Percentiles rank a stretch among this genome's conserved stretches.
These are phyloP conservation scores for Cercophora newfieldiana DNA, from an alignment of 495 filamentous ascomycete species.

Conservation along the genomic window DNA sequence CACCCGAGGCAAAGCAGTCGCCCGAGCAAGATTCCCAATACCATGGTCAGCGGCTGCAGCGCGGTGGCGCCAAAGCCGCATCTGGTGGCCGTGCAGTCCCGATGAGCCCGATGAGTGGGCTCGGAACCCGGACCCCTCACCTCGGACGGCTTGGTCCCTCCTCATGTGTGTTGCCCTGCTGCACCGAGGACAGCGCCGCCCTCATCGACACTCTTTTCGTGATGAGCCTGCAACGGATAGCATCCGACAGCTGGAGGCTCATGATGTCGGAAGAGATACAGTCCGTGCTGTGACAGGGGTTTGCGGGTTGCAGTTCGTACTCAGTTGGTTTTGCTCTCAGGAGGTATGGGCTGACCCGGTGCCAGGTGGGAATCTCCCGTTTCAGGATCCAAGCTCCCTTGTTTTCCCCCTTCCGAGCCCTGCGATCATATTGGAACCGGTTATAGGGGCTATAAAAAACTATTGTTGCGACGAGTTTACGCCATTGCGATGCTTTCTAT, in stretches of 20 bases:
- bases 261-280: conserved; percentile 5
- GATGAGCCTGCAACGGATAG: background rate
- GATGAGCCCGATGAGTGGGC: background rate
- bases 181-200: background rate
- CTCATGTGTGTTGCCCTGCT: background rate
- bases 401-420: background rate
- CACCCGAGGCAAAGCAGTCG: background rate
- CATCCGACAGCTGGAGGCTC: background rate
- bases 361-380: conserved; percentile 12
- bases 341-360: background rate
- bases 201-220: background rate
- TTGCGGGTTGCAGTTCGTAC: background rate
- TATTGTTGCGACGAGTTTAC: background rate
- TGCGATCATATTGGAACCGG: background rate
- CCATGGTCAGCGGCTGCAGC: conserved; percentile 22
- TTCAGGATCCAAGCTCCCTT: conserved; percentile 4
- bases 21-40: conserved; percentile 18
- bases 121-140: background rate
- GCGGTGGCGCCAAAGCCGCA: conserved; percentile 14
- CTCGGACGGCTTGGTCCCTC: background rate
- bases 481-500: background rate
- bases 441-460: conserved; percentile 5
- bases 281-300: conserved; percentile 13
- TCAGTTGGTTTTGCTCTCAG: background rate
- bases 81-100: conserved; percentile 2